These are phyloP conservation scores for Coemansia brasiliensis DNA, from an alignment of 192 early-diverging fungal genomes.

Conservation along the genomic window DNA sequence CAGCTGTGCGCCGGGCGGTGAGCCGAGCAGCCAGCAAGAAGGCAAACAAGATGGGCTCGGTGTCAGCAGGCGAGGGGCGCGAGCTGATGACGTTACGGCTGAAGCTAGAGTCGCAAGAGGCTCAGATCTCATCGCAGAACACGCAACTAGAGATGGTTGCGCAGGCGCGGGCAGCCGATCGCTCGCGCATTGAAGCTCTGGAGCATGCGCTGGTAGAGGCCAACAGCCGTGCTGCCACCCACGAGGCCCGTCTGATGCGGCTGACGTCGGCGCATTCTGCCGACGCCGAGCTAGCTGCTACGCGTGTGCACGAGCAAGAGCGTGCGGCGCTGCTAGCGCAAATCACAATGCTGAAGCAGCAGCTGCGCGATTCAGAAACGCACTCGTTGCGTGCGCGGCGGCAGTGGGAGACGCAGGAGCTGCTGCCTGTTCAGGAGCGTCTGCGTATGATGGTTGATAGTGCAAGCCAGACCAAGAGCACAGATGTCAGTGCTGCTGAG, in stretches of 20 bases:
- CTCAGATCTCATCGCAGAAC: slow-evolving; percentile 20
- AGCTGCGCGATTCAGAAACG: slow-evolving; percentile 34
- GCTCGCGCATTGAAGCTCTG: slow-evolving; percentile 16
- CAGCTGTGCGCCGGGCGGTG: slow-evolving; percentile 35
- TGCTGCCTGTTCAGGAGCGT: slow-evolving; percentile 43
- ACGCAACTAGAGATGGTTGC: slow-evolving; percentile 36
- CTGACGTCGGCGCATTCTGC: slow-evolving; percentile 12
- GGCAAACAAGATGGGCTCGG: slow-evolving; percentile 48
- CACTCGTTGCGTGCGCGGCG: slow-evolving; percentile 28
- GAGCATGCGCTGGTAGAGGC: slow-evolving; percentile 35
- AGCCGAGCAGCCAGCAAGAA: slow-evolving; percentile 44
- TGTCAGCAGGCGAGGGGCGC: slow-evolving; percentile 41
- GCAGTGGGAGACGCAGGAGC: slow-evolving; percentile 45
- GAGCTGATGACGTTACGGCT: slow-evolving; percentile 24
- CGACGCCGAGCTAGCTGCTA: slow-evolving; percentile 25
- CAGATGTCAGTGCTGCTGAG: slow-evolving; percentile 6
- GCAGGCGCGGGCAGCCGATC: slow-evolving; percentile 34
- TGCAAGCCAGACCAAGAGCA: background rate
- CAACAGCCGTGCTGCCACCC: slow-evolving; percentile 14
- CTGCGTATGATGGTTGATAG: slow-evolving; percentile 22
- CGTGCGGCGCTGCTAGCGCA: slow-evolving; percentile 38
- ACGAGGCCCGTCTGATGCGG: slow-evolving; percentile 22
- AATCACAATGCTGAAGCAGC: slow-evolving; percentile 29
- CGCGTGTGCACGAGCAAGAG: slow-evolving; percentile 38
- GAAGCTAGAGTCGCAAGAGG: slow-evolving; percentile 16